Evolutionary conservation across 257 asterid species (phyloP), one percentile per base, ranked within the genome.

Genomic region (Asclepias syriaca): DNA sequence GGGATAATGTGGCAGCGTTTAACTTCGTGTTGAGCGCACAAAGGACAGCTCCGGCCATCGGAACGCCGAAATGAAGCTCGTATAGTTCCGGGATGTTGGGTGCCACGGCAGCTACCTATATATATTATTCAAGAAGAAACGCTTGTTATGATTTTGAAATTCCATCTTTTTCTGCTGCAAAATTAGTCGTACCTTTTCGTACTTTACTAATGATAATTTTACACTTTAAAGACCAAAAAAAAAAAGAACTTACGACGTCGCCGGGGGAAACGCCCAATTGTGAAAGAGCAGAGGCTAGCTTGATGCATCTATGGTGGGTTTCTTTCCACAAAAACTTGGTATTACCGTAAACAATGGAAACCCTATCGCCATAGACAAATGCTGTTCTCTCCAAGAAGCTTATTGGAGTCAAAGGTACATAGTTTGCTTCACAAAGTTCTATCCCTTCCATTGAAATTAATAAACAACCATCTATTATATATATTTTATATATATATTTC

Each of bases 21-120:
- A 86, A 87, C 12, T 84, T 86, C 65, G 85, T 84, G 64, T 88
- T 88, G n/a, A 88, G 32, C 1, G 81, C 77, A 56, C 87, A 85
- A 9, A 88, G 83, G 22, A 86, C 45, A 0, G 89, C 89, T 0
- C 87, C 92, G 15, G 90, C 74, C 96, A 87, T 86, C 6, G 92
- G 92, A 4, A 85, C 83, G 0, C 90, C 87, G 43, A 87, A 89
- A n/a, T 89, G 92, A 63, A 87, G 89, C 85, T 89, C 96, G 46
- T 72, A 80, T 84, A 89, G 87, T 69, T 91, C 90, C 22, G 90
- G 96, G 19, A 84, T 53, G 48, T 85, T 89, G 0, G 96, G 92
- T 7, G 92, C 90, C 4, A 88, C 61, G 1, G 87, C 90, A 9
- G 90, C 85, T 22, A 89, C 90, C 79, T 81, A 82, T 24, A 24